phyloP scores from a whole-genome alignment of 345 rosid genomes.

The Bretschneidera sinensis region DNA sequence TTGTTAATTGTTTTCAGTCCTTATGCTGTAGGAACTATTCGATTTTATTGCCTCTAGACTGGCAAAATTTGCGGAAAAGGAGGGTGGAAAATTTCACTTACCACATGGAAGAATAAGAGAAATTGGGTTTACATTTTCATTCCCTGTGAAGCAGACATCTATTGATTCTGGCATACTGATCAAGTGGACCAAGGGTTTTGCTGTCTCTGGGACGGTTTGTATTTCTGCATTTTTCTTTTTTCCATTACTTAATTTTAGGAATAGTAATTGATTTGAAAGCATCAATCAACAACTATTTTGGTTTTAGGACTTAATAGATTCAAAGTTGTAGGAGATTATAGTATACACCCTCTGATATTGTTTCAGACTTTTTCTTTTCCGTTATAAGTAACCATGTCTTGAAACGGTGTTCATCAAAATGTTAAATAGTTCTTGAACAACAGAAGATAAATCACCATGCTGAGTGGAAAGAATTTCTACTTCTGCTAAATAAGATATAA shows the following conservation, averaged over 20 bases:
- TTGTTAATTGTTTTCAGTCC: not conserved
- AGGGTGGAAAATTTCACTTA: conserved; percentile 47
- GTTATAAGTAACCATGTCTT: too few relatives aligned
- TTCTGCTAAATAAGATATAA: not conserved
- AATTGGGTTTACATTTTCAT: conserved; percentile 84
- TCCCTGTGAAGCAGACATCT: conserved; percentile 75
- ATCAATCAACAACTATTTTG: too few relatives aligned
- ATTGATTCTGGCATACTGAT: conserved; percentile 72
- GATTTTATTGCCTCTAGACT: conserved; percentile 68
- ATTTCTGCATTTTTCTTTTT: too few relatives aligned
- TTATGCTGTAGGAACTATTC: conserved; percentile 52
- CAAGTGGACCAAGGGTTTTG: conserved; percentile 86
- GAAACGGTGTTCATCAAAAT: not conserved
- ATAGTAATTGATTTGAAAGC: too few relatives aligned
- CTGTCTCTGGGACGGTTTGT: conserved; percentile 83
- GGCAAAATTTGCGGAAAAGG: conserved; percentile 47
- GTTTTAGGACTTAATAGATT: too few relatives aligned
- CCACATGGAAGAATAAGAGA: conserved; percentile 61
- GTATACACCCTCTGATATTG: too few relatives aligned
- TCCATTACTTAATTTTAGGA: too few relatives aligned
- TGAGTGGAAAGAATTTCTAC: too few relatives aligned
- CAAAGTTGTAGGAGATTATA: too few relatives aligned
- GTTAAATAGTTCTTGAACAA: not conserved
- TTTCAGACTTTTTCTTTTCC: too few relatives aligned
- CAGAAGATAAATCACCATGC: not conserved